Conservation (phyloP, 257 asterid species). For the Rauvolfia tetraphylla region DNA sequence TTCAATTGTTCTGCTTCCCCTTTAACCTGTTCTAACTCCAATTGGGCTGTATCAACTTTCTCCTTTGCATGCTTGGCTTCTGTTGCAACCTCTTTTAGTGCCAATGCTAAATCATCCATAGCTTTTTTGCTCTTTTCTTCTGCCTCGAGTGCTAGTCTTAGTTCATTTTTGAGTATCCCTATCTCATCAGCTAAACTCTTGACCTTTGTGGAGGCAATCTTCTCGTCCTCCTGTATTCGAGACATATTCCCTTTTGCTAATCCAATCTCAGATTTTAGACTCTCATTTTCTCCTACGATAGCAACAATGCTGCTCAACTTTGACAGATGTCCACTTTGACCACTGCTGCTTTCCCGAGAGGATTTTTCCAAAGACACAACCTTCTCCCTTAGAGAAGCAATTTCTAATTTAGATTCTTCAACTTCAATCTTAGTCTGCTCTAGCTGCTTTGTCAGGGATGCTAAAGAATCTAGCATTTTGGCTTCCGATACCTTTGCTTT, state of each 20-base stretch:
- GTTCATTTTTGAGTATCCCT: conserved; percentile 38
- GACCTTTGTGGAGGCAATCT: conserved; percentile 24
- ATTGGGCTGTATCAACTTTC: conserved; percentile 28
- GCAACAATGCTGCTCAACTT: background rate
- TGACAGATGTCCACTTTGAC: background rate
- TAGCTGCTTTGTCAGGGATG: conserved; percentile 33
- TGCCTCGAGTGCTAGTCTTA: conserved; percentile 48
- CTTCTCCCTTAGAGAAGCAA: conserved; percentile 33
- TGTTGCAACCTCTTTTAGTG: conserved; percentile 59
- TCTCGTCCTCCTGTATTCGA: conserved; percentile 28
- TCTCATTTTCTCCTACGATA: conserved; percentile 16
- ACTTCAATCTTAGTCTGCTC: conserved; percentile 46
- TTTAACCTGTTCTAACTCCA: conserved; percentile 36
- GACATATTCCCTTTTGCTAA: conserved; percentile 27
- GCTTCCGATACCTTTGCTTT: conserved; percentile 30
- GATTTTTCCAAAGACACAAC: conserved; percentile 29
- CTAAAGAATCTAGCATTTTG: conserved; percentile 38
- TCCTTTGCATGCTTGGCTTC: conserved; percentile 59
- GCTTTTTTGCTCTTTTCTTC: conserved; percentile 76
- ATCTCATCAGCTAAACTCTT: conserved; percentile 30
- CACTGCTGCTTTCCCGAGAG: conserved; percentile 14
- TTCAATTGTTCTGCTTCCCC: conserved; percentile 46
- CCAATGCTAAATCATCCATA: conserved; percentile 84
- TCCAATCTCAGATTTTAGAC: conserved; percentile 29
- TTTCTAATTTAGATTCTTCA: conserved; percentile 50